Conservation (phyloP, 768 basidiomycete genomes). For the Brasilioporus rufonigricans region DNA sequence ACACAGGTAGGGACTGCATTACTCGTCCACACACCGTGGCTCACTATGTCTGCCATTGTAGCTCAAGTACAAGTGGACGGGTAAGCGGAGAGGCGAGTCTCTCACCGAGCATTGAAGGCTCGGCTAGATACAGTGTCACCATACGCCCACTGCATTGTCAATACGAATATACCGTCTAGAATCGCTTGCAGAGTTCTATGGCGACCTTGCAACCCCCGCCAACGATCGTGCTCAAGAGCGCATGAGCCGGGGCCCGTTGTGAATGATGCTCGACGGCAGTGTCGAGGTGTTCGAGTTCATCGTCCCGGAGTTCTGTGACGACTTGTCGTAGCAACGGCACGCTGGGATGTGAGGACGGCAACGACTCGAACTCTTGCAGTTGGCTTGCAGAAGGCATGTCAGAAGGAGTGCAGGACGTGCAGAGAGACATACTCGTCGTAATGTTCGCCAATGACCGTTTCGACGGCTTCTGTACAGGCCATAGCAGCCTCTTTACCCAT, state of each 20-base stretch:
- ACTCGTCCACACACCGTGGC: background rate
- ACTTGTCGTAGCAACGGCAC: slow-evolving; percentile 69
- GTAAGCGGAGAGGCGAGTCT: slow-evolving; percentile 46
- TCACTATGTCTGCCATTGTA: slow-evolving; percentile 23
- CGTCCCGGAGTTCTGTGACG: slow-evolving; percentile 84
- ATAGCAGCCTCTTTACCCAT: slow-evolving; percentile 93
- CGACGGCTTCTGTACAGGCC: slow-evolving; percentile 98
- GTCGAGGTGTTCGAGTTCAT: slow-evolving; percentile 93
- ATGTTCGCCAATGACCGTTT: slow-evolving; percentile 97
- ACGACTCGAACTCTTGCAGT: slow-evolving; percentile 64
- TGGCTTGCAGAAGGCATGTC: slow-evolving; percentile 51
- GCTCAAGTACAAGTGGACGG: slow-evolving; percentile 55
- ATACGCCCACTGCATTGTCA: background rate
- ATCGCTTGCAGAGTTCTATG: slow-evolving; percentile 82
- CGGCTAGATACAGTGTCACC: background rate
- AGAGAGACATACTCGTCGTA: slow-evolving; percentile 85
- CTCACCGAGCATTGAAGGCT: slow-evolving; percentile 30
- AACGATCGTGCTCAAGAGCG: slow-evolving; percentile 80
- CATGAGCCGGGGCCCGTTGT: slow-evolving; percentile 89
- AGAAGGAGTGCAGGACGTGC: background rate
- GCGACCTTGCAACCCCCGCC: slow-evolving; percentile 86
- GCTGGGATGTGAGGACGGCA: slow-evolving; percentile 72
- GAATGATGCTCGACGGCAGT: slow-evolving; percentile 85
- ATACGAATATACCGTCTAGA: slow-evolving; percentile 42
- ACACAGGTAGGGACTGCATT: slow-evolving; percentile 38